Evolutionary conservation across 257 asterid genomes (phyloP).

Genomic region (Buddleja alternifolia): DNA sequence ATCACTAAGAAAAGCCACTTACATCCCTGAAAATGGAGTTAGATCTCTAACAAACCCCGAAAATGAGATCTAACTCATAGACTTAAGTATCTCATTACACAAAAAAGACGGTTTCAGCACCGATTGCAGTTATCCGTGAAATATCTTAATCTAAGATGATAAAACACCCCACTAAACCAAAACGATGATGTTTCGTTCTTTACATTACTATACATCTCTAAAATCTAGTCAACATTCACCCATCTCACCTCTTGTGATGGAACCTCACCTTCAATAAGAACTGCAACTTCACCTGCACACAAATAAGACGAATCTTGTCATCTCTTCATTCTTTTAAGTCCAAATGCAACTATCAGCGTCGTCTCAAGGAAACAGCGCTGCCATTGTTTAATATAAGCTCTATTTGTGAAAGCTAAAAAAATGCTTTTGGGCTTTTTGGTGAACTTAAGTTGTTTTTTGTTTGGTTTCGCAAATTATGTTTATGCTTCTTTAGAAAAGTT

Average conservation of each 20-base stretch:
- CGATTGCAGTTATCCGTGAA: too few species aligned
- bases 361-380: too few species aligned
- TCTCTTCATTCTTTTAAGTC: too few species aligned
- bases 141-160: neutral
- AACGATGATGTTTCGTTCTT: conserved; percentile 15
- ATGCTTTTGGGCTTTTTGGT: too few species aligned
- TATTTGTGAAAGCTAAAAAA: too few species aligned
- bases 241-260: conserved; percentile 71
- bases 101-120: neutral
- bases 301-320: neutral
- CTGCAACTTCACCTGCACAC: conserved; percentile 88
- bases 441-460: too few species aligned
- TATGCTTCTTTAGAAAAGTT: too few species aligned
- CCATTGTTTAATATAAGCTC: too few species aligned
- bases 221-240: conserved; percentile 2
- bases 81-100: conserved; percentile 2
- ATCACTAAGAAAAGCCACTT: conserved; percentile 15
- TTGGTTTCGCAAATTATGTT: too few species aligned
- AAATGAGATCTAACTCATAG: conserved; percentile 50
- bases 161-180: neutral
- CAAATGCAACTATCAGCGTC: too few species aligned
- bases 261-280: conserved; percentile 91
- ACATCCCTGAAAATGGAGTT: conserved; percentile 22
- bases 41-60: conserved; percentile 55
- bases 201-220: conserved; percentile 7